These are phyloP conservation scores for Verticillium alfalfae DNA, from an alignment of 2,329 filamentous ascomycete genomes.

Conservation along the genomic window DNA sequence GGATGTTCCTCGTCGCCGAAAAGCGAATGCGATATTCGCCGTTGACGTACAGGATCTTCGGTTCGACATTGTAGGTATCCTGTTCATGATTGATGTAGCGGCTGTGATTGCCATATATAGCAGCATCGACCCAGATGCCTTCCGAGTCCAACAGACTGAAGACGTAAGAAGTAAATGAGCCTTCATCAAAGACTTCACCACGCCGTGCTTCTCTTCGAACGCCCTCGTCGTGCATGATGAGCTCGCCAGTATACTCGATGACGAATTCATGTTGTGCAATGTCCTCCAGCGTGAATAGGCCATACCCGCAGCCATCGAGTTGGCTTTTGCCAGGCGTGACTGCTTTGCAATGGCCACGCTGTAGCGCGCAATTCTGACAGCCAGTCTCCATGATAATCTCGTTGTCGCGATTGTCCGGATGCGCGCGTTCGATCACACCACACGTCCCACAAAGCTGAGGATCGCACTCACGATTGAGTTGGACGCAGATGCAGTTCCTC, in stretches of 20 bases:
- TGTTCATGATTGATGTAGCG: conserved; percentile 79
- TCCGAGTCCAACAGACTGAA: conserved; percentile 56
- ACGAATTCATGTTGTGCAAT: conserved; percentile 67
- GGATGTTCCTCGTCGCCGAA: conserved; percentile 60
- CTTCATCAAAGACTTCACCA: conserved; percentile 56
- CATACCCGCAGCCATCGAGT: conserved; percentile 65
- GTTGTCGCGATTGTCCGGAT: conserved; percentile 61
- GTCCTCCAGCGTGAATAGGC: conserved; percentile 65
- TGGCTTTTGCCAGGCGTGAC: conserved; percentile 66
- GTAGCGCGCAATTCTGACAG: conserved; percentile 69
- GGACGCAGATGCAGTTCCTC: conserved; percentile 64
- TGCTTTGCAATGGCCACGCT: conserved; percentile 60
- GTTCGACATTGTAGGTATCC: conserved; percentile 48
- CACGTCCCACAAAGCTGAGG: conserved; percentile 68
- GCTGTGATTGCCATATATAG: conserved; percentile 72
- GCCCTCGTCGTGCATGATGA: conserved; percentile 65
- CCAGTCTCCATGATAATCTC: conserved; percentile 49
- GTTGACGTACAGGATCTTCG: conserved; percentile 67
- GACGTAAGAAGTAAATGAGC: conserved; percentile 58
- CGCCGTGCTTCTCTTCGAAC: conserved; percentile 60
- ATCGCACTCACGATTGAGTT: conserved; percentile 75
- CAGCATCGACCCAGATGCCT: conserved; percentile 67
- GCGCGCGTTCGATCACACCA: conserved; percentile 62
- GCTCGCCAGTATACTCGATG: conserved; percentile 75
- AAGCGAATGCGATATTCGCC: conserved; percentile 74